A percentile compares a stretch with the other conserved stretches of the same genome.
Evolutionary conservation across 208 protist genomes (phyloP).

Genomic region (Wallacemonas rigidus): DNA sequence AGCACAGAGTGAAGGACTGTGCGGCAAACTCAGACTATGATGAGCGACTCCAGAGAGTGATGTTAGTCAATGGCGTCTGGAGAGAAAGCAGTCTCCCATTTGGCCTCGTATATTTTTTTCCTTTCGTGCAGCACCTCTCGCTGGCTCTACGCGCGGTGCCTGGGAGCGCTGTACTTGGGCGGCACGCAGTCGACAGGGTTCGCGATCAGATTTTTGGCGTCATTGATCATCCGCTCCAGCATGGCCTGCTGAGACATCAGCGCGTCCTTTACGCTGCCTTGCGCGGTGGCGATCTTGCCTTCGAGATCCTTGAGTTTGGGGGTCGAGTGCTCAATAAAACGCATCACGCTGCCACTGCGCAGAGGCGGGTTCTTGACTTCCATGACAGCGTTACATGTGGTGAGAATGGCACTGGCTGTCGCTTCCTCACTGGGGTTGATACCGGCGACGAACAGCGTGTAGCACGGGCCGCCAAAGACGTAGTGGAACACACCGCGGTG

Average conservation of each 20-base stretch:
- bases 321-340: conserved; percentile 48
- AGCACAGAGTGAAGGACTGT: no score
- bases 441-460: conserved; percentile 47
- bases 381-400: conserved; percentile 28
- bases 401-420: conserved; percentile 26
- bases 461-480: conserved; percentile 53
- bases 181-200: conserved; percentile 38
- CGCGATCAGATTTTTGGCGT: conserved; percentile 44
- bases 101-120: no score
- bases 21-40: no score
- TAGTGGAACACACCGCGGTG: conserved; percentile 41
- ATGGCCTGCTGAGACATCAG: conserved; percentile 24
- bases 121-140: background rate
- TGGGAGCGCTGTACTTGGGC: conserved; percentile 41
- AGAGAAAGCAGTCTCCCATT: no score
- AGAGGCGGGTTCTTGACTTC: conserved; percentile 35
- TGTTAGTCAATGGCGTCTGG: no score
- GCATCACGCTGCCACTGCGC: conserved; percentile 41
- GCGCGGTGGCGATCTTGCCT: conserved; percentile 20
- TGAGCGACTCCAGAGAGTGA: no score
- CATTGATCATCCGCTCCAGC: conserved; percentile 47
- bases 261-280: conserved; percentile 27
- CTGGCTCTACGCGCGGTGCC: conserved; percentile 4
- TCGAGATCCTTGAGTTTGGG: conserved; percentile 38
- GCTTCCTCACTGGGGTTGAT: conserved; percentile 30